phyloP scores from a whole-genome alignment of 352 stramenopile genomes.

The Pythium vanterpoolii region DNA sequence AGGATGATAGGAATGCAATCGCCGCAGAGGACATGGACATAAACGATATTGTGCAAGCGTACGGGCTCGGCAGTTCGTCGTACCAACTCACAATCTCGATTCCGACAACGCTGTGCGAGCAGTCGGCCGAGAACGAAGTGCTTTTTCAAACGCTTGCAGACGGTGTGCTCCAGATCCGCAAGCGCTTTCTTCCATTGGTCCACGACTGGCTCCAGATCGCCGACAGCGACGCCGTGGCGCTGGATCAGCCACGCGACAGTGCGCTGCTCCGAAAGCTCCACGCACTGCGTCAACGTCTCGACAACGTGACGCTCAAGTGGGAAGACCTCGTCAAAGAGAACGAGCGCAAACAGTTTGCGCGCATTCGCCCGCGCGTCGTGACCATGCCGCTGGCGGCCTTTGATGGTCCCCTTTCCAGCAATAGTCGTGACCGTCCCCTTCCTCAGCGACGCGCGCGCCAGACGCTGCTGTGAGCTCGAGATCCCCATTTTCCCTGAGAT shows the following conservation, averaged over 20 bases:
- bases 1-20: constrained; percentile 16
- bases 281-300: constrained; percentile 22
- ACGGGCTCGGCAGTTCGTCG: constrained; percentile 69
- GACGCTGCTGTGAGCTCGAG: neutral
- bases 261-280: constrained; percentile 9
- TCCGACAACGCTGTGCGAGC: constrained; percentile 47
- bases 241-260: constrained; percentile 3
- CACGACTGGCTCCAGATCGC: constrained; percentile 39
- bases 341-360: constrained; percentile 32
- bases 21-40: constrained; percentile 50
- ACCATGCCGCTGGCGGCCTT: constrained; percentile 24
- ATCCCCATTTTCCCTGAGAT: neutral
- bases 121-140: constrained; percentile 66
- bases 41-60: constrained; percentile 74
- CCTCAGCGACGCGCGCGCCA: neutral
- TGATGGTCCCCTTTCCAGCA: neutral
- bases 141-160: constrained; percentile 55
- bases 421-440: neutral
- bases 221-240: constrained; percentile 2
- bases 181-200: constrained; percentile 70
- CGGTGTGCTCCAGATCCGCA: constrained; percentile 52
- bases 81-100: constrained; percentile 75
- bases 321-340: constrained; percentile 36
- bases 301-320: constrained; percentile 37
- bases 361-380: constrained; percentile 27